These are phyloP conservation scores for Wickerhamiella azymoides DNA, from an alignment of 805 yeast genomes.

Conservation along the genomic window DNA sequence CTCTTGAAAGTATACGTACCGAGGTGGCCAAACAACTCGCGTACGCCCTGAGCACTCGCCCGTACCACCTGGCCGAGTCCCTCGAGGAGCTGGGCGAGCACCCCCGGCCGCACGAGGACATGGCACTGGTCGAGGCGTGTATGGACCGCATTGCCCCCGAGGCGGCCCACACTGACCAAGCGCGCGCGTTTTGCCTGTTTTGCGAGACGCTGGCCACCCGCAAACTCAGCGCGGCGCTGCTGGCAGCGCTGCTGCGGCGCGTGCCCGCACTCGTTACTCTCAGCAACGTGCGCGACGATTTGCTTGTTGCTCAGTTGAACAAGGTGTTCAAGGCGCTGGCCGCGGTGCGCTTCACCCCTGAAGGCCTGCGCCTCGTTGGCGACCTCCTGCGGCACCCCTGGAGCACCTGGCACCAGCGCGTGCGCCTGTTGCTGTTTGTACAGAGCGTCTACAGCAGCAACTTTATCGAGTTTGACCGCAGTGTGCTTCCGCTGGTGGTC, in stretches of 20 bases:
- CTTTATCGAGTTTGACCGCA: conserved; percentile 36
- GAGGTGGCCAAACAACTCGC: conserved; percentile 50
- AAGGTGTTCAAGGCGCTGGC: conserved; percentile 34
- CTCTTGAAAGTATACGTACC: conserved; percentile 58
- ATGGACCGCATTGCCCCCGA: background rate
- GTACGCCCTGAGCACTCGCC: conserved; percentile 31
- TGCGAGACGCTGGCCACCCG: background rate
- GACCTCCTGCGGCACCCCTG: conserved; percentile 6
- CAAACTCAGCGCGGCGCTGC: background rate
- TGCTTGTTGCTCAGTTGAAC: conserved; percentile 35
- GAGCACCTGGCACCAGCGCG: conserved; percentile 43
- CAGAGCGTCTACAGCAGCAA: conserved; percentile 63
- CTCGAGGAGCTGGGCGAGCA: background rate
- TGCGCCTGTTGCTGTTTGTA: conserved; percentile 51
- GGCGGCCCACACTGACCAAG: background rate
- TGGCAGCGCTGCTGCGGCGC: conserved; percentile 19
- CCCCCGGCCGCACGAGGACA: background rate
- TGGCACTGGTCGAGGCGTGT: background rate
- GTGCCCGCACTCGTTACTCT: conserved; percentile 58
- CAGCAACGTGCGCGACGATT: conserved; percentile 61
- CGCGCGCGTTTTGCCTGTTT: conserved; percentile 5
- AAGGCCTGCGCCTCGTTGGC: conserved; percentile 31
- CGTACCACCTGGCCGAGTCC: conserved; percentile 24
- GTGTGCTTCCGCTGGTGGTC: conserved; percentile 38
- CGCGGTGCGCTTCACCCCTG: conserved; percentile 32